Evolutionary conservation across 805 yeast genomes (phyloP).

Genomic region (Saturnispora bothae): DNA sequence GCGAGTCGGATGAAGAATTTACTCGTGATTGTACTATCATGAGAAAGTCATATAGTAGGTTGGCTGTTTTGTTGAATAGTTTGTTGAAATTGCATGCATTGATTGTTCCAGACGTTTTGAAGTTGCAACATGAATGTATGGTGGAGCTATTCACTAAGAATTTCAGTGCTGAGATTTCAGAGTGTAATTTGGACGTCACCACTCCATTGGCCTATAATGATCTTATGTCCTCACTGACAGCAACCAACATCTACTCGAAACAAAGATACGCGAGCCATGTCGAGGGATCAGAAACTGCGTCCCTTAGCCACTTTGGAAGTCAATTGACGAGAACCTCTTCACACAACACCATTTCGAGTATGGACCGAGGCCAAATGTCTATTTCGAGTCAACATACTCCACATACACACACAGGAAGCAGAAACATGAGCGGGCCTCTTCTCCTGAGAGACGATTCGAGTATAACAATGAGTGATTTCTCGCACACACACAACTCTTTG

Average conservation of each 20-base stretch:
- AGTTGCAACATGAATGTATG: conserved; percentile 57
- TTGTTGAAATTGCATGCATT: conserved; percentile 62
- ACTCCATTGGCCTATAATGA: conserved; percentile 12
- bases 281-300: conserved; percentile 1
- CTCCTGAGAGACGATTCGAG: conserved; percentile 4
- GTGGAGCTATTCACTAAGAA: conserved; percentile 54
- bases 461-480: conserved; percentile 1
- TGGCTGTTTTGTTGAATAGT: conserved; percentile 52
- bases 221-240: conserved; percentile 13
- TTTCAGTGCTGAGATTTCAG: conserved; percentile 53
- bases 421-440: too few species aligned
- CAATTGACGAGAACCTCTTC: conserved; percentile 7
- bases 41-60: conserved; percentile 51
- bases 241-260: conserved; percentile 13
- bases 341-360: conserved; percentile 2
- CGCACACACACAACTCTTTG: conserved; percentile 1
- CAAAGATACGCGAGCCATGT: conserved; percentile 5
- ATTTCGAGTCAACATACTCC: background rate
- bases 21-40: conserved; percentile 22
- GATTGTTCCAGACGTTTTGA: conserved; percentile 45
- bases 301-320: conserved; percentile 2
- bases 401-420: background rate
- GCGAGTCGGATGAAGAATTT: conserved; percentile 18
- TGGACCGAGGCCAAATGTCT: background rate
- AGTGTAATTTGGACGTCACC: conserved; percentile 27